These are phyloP conservation scores for Atkinsonella texensis DNA, from an alignment of 2,329 filamentous ascomycete genomes.

Conservation along the genomic window DNA sequence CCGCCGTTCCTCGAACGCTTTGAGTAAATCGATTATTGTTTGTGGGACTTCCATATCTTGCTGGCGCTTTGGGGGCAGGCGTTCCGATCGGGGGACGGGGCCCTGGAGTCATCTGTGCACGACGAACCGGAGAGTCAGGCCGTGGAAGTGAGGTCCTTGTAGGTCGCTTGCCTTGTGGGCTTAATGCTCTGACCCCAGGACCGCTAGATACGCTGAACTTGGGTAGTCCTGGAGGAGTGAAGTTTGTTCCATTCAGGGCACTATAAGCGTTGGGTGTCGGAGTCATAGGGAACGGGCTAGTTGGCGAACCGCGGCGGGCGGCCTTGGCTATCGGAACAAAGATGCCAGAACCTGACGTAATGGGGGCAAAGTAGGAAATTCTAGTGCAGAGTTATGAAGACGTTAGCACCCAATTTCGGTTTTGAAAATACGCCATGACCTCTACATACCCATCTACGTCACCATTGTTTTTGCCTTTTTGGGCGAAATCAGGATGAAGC, in stretches of 20 bases:
- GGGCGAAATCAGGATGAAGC: conserved; percentile 66
- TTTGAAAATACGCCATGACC: not conserved
- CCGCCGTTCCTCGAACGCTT: conserved; percentile 48
- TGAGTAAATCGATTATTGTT: conserved; percentile 43
- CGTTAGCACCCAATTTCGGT: not conserved
- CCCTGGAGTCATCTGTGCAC: conserved; percentile 49
- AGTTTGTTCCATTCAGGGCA: conserved; percentile 45
- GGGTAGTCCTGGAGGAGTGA: conserved; percentile 51
- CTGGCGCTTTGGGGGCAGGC: conserved; percentile 23
- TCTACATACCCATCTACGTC: conserved; percentile 77
- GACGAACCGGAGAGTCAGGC: conserved; percentile 74
- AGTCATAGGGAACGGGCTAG: conserved; percentile 48
- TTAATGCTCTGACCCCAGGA: conserved; percentile 53
- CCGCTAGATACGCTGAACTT: conserved; percentile 88
- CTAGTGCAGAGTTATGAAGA: conserved; percentile 22
- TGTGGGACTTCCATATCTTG: conserved; percentile 30
- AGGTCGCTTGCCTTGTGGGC: conserved; percentile 55
- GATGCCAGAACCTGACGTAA: conserved; percentile 71
- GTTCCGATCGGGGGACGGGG: conserved; percentile 42
- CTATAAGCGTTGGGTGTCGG: conserved; percentile 53
- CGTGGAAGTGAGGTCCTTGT: conserved; percentile 69
- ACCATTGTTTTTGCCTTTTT: conserved; percentile 85
- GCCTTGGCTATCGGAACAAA: conserved; percentile 83
- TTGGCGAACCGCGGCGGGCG: conserved; percentile 48
- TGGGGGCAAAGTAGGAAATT: conserved; percentile 70